Evolutionary conservation across 306 rosid species (phyloP), one percentile per base, ranked within the genome.

Genomic region (Lagenaria siceraria): DNA sequence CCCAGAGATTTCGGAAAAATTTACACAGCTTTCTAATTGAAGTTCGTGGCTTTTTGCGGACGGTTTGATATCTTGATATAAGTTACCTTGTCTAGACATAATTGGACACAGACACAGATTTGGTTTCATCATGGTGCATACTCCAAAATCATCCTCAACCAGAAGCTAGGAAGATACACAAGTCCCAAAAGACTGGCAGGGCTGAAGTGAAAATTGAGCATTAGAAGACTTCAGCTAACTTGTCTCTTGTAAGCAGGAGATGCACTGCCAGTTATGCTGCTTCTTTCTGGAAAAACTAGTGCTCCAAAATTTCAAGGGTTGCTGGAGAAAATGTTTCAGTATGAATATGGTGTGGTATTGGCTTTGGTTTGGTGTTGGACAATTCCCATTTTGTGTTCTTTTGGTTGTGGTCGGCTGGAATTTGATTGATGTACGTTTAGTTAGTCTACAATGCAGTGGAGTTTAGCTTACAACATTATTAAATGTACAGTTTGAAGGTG

Each of bases 1-100:
- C 83, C 83, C 97, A 95, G 76, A 86, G 91, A 78, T 92, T 95
- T 69, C 85, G 98, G 86, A 95, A 95, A 88, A 95, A 92, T 87
- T 87, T 95, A 17, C 85, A 19, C 51, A 83, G 51, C 78, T 92
- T 95, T 87, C 85, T 95, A 62, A 82, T 88, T 25, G 97, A 95
- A 69, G 98, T 95, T 80, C 89, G 96, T 60, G 97, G 97, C 21
- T 92, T 95, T 85, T 72, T 90, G 85, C 83, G 89, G 82, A 92
- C 90, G n/a, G 82, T 81, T 92, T 92, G 91, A 91, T 69, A 27
- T 43, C 84, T 86, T 25, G 19, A 8, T 17, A 14, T 6, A 60
- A 11, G 25, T 43, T 70, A 29, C 36, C 75, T 21, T 70, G 52
- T 86, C 90, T 68, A 86, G 78, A 93, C 89, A 10, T 80, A 15